These are phyloP conservation scores for Xylaria nigripes DNA, from an alignment of 495 filamentous ascomycete genomes.

Conservation along the genomic window DNA sequence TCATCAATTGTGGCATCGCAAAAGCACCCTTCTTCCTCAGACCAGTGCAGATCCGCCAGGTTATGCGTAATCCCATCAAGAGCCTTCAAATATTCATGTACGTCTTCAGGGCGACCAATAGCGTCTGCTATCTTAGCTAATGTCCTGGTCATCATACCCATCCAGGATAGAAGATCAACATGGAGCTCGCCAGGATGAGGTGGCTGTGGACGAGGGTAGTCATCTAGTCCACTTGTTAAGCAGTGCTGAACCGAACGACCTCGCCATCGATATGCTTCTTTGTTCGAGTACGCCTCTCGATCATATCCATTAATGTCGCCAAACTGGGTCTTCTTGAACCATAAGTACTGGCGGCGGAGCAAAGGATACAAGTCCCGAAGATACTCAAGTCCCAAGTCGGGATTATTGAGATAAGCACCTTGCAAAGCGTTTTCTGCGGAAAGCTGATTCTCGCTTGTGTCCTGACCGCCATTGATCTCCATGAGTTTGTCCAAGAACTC, in stretches of 20 bases:
- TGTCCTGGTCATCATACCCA: slow-evolving; percentile 84
- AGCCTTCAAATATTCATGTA: slow-evolving; percentile 57
- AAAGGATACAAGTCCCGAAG: slow-evolving; percentile 83
- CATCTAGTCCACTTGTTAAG: slow-evolving; percentile 87
- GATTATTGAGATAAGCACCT: slow-evolving; percentile 55
- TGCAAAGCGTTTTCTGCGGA: slow-evolving; percentile 33
- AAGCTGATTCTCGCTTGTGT: slow-evolving; percentile 20
- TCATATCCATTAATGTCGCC: slow-evolving; percentile 90
- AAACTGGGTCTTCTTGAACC: slow-evolving; percentile 87
- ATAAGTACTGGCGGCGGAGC: slow-evolving; percentile 81
- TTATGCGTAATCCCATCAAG: slow-evolving; percentile 77
- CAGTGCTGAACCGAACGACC: slow-evolving; percentile 81
- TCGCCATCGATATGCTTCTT: slow-evolving; percentile 93
- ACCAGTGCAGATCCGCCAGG: slow-evolving; percentile 92
- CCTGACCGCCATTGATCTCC: slow-evolving; percentile 33
- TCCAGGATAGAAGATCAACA: slow-evolving; percentile 90
- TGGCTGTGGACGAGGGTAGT: slow-evolving; percentile 89
- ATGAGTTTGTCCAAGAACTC: slow-evolving; percentile 67
- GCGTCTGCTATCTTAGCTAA: slow-evolving; percentile 68
- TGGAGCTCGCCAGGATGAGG: slow-evolving; percentile 98
- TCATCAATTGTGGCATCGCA: slow-evolving; percentile 96
- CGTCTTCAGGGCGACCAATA: slow-evolving; percentile 68
- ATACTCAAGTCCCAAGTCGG: slow-evolving; percentile 61
- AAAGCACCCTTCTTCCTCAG: slow-evolving; percentile 65
- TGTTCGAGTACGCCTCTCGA: slow-evolving; percentile 72